Base-by-base conservation (phyloP, 2,329 filamentous ascomycete species). In the Fusarium poae region DNA sequence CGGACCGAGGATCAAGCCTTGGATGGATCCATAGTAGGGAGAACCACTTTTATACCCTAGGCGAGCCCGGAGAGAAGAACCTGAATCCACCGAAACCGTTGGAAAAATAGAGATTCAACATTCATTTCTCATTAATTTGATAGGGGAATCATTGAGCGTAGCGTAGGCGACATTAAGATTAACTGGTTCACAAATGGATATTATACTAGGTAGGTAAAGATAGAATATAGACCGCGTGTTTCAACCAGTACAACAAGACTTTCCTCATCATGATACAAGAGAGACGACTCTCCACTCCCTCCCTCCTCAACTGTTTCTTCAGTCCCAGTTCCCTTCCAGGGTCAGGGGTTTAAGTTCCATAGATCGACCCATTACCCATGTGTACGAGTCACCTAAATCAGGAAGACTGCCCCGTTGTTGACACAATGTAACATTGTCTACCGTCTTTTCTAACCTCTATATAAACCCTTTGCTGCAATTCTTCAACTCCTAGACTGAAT, bases 351-450 rank as follows among this genome's bases (percentile, higher is more conserved):
- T 40, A 40, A 13, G 48, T 51, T 44, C 30, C 40, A 23, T 30
- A 25, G 20, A 29, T 21, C 30, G 44, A 50, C 43, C 21, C 43
- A 50, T 30, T 29, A 48, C 37, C 58, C 50, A 35, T 50, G 43
- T 13, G 6, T 43, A 16, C 45, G 27, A 51, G 45, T 35, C 50
- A 63, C 23, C 60, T 63, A 25, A 39, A 63, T 45, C 8, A 25
- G 58, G 60, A 57, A 63, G 43, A 63, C 43, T 34, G 50, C 43
- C 37, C 58, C 50, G 57, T 23, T 44, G 45, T 23, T 44, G 39
- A 23, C 42, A n/a, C 32, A 21, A 54, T 44, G 57, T 34, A 56
- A 43, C 59, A 18, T 18, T 23, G 20, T 29, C 43, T 25, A 29
- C 34, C 13, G 11, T 11, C 21, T n/a, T 49, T 10, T 18, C 32